These are phyloP conservation scores for Phytopythium aichiense DNA, from an alignment of 352 stramenopile species.

Conservation along the genomic window DNA sequence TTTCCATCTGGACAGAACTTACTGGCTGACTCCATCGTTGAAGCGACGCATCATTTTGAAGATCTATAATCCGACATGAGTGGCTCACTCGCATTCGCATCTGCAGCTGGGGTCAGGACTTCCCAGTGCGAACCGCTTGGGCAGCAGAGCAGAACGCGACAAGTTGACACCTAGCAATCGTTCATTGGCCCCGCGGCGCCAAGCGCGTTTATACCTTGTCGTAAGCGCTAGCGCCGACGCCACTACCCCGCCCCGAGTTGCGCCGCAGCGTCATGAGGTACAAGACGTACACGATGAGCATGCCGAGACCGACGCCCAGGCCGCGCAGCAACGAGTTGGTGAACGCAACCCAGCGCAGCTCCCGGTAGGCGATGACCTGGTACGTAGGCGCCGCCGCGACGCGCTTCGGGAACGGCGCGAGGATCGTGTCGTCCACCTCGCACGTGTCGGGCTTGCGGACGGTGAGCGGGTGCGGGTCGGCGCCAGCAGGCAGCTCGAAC, in stretches of 20 bases:
- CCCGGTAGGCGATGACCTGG: constrained; percentile 76
- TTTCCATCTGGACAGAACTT: not conserved
- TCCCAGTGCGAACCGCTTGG: not conserved
- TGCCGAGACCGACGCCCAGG: constrained; percentile 65
- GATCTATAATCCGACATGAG: not conserved
- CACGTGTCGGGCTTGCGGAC: constrained; percentile 79
- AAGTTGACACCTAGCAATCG: constrained; percentile 6
- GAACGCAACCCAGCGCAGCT: constrained; percentile 79
- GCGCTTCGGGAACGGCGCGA: constrained; percentile 57
- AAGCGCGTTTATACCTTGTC: constrained; percentile 62
- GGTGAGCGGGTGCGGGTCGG: constrained; percentile 19
- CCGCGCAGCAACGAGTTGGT: constrained; percentile 74
- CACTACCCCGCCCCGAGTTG: constrained; percentile 29
- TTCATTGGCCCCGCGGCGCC: not conserved
- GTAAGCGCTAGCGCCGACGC: constrained; percentile 39
- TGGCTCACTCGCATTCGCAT: not conserved
- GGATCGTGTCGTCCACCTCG: constrained; percentile 65
- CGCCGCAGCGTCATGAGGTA: constrained; percentile 68
- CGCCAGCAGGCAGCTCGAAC: constrained; percentile 56
- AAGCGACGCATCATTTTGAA: not conserved
- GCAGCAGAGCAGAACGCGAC: not conserved
- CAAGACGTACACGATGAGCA: constrained; percentile 80
- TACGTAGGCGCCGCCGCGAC: constrained; percentile 69
- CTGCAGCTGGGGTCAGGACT: not conserved
- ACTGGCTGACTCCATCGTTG: not conserved